Conservation (phyloP, 2,329 filamentous ascomycete species). For the Paraphoma sp. region DNA sequence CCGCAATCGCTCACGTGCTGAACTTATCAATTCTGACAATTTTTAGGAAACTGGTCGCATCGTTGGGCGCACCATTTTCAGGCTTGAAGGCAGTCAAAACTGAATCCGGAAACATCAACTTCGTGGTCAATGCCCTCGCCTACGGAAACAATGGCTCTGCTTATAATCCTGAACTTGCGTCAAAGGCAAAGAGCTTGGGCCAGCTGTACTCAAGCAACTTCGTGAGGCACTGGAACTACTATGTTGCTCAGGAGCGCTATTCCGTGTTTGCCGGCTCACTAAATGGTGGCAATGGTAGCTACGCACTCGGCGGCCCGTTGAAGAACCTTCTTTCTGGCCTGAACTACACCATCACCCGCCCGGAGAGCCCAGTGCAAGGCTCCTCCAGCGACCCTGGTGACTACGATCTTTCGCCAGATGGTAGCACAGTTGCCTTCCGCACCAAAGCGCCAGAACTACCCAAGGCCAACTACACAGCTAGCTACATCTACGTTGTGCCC, state of each 20-base stretch:
- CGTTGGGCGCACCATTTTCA: constrained; percentile 55
- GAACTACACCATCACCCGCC: constrained; percentile 55
- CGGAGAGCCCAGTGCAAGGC: constrained; percentile 70
- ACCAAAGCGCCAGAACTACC: constrained; percentile 76
- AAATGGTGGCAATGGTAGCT: constrained; percentile 38
- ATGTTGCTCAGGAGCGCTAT: constrained; percentile 70
- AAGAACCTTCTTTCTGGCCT: constrained; percentile 68
- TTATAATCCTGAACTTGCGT: constrained; percentile 68
- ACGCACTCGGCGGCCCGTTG: constrained; percentile 34
- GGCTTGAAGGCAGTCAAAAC: constrained; percentile 57
- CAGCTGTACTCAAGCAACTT: constrained; percentile 77
- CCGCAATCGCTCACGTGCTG: too few relatives aligned
- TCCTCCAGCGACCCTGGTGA: constrained; percentile 80
- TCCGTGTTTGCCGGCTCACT: constrained; percentile 77
- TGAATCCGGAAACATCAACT: constrained; percentile 49
- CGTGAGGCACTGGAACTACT: constrained; percentile 83
- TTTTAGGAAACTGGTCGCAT: constrained; percentile 39
- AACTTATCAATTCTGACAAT: background rate
- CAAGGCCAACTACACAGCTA: constrained; percentile 78
- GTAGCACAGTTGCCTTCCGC: constrained; percentile 72
- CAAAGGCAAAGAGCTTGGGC: constrained; percentile 66
- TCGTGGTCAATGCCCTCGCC: constrained; percentile 64
- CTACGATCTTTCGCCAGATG: constrained; percentile 74
- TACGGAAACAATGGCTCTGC: constrained; percentile 70
- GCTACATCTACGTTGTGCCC: constrained; percentile 78